Evolutionary conservation across 345 rosid genomes (phyloP).

Genomic region (Euphorbia tirucalli): DNA sequence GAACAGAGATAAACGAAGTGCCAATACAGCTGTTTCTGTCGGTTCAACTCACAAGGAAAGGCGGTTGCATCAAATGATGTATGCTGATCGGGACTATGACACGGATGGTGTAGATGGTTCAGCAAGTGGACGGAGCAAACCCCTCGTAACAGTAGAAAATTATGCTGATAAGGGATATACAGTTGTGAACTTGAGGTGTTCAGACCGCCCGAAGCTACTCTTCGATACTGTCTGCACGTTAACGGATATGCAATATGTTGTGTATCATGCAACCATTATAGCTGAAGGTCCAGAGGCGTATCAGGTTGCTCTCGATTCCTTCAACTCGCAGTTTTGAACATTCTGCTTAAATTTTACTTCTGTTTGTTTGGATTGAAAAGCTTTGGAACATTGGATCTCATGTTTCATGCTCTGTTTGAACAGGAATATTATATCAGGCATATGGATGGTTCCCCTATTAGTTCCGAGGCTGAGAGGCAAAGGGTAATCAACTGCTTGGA

Average conservation of each 20-base stretch:
- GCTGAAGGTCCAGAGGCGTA: constrained; percentile 79
- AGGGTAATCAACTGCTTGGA: constrained; percentile 86
- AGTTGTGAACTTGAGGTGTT: constrained; percentile 62
- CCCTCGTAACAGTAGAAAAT: constrained; percentile 59
- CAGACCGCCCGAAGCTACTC: constrained; percentile 70
- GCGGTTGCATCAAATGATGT: constrained; percentile 86
- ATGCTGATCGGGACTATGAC: constrained; percentile 77
- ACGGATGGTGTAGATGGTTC: constrained; percentile 30
- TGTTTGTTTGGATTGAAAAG: not conserved
- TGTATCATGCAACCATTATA: constrained; percentile 64
- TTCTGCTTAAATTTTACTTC: not conserved
- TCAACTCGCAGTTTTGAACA: constrained; percentile 1
- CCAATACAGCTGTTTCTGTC: constrained; percentile 63
- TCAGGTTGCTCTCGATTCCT: constrained; percentile 46
- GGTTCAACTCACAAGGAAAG: constrained; percentile 71
- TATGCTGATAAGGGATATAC: constrained; percentile 68
- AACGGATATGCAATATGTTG: constrained; percentile 79
- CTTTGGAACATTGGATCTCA: not conserved
- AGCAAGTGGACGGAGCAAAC: constrained; percentile 39
- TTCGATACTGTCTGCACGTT: constrained; percentile 78
- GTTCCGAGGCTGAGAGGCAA: constrained; percentile 93
- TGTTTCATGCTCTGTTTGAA: constrained; percentile 5
- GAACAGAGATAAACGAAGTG: constrained; percentile 56
- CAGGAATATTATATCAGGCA: constrained; percentile 95
- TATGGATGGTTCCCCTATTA: constrained; percentile 78